A percentile compares a stretch with the other conserved stretches of the same genome.
Evolutionary conservation across 495 filamentous ascomycete genomes (phyloP).

Genomic region (Penicillium manginii): DNA sequence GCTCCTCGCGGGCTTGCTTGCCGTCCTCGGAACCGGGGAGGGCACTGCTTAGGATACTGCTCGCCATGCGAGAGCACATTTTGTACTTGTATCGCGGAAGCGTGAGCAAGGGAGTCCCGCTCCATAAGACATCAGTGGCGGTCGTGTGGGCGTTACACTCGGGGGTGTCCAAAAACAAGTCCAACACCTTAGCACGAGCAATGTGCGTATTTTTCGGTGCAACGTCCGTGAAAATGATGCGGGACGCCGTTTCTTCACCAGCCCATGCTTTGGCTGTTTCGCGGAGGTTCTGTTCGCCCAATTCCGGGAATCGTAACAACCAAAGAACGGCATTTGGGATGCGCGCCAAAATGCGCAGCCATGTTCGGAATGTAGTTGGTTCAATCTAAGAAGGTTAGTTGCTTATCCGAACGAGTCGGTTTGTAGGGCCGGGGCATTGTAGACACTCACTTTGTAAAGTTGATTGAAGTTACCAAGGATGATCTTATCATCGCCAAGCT

Average conservation of each 20-base stretch:
- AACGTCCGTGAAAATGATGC: slow-evolving; percentile 95
- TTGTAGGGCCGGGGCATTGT: too few species aligned
- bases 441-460: slow-evolving; percentile 83
- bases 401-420: too few species aligned
- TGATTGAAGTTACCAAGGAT: slow-evolving; percentile 99
- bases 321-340: slow-evolving; percentile 90
- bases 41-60: slow-evolving; percentile 88
- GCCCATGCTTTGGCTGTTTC: slow-evolving; percentile 84
- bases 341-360: slow-evolving; percentile 89
- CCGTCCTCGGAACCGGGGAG: slow-evolving; percentile 73
- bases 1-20: slow-evolving; percentile 66
- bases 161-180: slow-evolving; percentile 95
- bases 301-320: slow-evolving; percentile 94
- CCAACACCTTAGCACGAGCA: slow-evolving; percentile 84
- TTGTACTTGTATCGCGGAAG: slow-evolving; percentile 96
- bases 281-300: slow-evolving; percentile 84
- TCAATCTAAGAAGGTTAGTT: slow-evolving; percentile 70
- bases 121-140: slow-evolving; percentile 95
- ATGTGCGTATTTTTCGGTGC: slow-evolving; percentile 96
- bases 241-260: slow-evolving; percentile 81
- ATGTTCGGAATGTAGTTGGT: slow-evolving; percentile 93
- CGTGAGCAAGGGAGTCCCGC: slow-evolving; percentile 89
- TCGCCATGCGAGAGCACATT: slow-evolving; percentile 98
- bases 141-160: slow-evolving; percentile 99
- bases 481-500: slow-evolving; percentile 78